phyloP scores from a whole-genome alignment of 768 basidiomycete species.

The Suillus discolor region DNA sequence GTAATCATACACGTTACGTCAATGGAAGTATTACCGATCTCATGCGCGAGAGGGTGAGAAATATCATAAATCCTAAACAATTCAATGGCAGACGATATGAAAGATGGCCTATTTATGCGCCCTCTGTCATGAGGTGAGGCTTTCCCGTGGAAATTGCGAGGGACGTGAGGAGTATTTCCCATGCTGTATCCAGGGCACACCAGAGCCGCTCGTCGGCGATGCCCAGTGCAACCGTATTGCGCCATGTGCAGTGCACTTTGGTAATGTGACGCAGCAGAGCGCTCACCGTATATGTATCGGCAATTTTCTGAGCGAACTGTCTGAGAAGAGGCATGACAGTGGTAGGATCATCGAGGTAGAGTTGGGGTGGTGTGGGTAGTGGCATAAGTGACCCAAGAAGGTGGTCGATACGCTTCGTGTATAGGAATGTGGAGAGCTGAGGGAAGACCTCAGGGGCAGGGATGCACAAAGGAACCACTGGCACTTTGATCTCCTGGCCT shows the following conservation, averaged over 20 bases:
- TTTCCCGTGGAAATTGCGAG: slow-evolving; percentile 35
- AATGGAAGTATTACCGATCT: slow-evolving; percentile 6
- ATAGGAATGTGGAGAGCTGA: slow-evolving; percentile 65
- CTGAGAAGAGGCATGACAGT: slow-evolving; percentile 19
- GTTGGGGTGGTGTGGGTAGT: slow-evolving; percentile 26
- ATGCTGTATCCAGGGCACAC: slow-evolving; percentile 49
- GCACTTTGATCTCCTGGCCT: slow-evolving; percentile 40
- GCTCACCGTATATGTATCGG: slow-evolving; percentile 18
- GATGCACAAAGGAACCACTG: slow-evolving; percentile 69
- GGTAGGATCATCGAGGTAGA: slow-evolving; percentile 27
- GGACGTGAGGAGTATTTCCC: slow-evolving; percentile 48
- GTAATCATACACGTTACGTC: slow-evolving; percentile 28
- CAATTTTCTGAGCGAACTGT: slow-evolving; percentile 20
- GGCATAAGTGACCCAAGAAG: slow-evolving; percentile 70
- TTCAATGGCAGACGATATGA: slow-evolving; percentile 11
- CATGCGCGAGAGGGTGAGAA: slow-evolving; percentile 7
- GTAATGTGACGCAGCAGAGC: slow-evolving; percentile 39
- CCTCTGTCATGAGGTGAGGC: slow-evolving; percentile 14
- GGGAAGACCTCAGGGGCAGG: slow-evolving; percentile 74
- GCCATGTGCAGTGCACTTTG: slow-evolving; percentile 50
- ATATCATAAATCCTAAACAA: slow-evolving; percentile 12
- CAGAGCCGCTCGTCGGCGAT: slow-evolving; percentile 51
- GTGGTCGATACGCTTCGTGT: slow-evolving; percentile 60
- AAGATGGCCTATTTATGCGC: neutral
- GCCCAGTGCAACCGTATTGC: slow-evolving; percentile 51